Percentiles rank a stretch among this genome's conserved stretches.
Conservation (phyloP, 352 stramenopile species). For the Phytophthora pseudosyringae region DNA sequence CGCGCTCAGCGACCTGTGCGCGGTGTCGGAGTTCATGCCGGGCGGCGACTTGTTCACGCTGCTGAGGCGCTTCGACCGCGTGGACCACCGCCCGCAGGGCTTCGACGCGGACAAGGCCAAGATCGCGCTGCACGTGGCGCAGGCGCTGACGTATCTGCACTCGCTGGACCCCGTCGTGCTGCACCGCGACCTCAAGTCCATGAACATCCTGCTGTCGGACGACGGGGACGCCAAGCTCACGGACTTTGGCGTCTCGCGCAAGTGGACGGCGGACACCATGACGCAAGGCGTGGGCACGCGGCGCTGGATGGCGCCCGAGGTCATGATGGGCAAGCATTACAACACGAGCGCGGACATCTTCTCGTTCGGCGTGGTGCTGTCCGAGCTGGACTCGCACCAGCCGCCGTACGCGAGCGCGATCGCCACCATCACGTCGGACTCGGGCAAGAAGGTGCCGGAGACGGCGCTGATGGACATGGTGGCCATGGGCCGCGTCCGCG, state of each 20-base stretch:
- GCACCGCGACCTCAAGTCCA: conserved; percentile 68
- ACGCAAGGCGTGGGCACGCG: conserved; percentile 45
- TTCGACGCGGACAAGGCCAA: conserved; percentile 52
- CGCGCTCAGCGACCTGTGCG: conserved; percentile 48
- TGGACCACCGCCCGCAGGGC: conserved; percentile 34
- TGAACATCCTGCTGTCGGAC: conserved; percentile 54
- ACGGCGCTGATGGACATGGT: conserved; percentile 45
- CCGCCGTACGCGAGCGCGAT: conserved; percentile 42
- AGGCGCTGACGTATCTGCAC: conserved; percentile 63
- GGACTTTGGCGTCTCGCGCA: conserved; percentile 60
- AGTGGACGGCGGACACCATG: conserved; percentile 52
- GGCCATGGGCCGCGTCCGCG: conserved; percentile 27
- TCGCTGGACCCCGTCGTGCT: conserved; percentile 46
- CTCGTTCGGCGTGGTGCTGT: conserved; percentile 47
- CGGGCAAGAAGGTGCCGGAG: conserved; percentile 34
- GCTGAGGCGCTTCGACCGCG: conserved; percentile 40
- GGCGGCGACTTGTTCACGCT: conserved; percentile 51
- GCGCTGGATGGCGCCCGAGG: conserved; percentile 60
- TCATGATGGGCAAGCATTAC: conserved; percentile 48
- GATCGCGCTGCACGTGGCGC: conserved; percentile 49
- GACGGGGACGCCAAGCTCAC: conserved; percentile 54
- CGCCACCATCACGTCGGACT: conserved; percentile 31
- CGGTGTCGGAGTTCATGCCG: conserved; percentile 64
- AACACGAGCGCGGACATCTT: conserved; percentile 50
- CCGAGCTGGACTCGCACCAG: conserved; percentile 42